Evolutionary conservation across 2,329 filamentous ascomycete species (phyloP), one percentile per base, ranked within the genome.

Genomic region (Xylaria digitata): DNA sequence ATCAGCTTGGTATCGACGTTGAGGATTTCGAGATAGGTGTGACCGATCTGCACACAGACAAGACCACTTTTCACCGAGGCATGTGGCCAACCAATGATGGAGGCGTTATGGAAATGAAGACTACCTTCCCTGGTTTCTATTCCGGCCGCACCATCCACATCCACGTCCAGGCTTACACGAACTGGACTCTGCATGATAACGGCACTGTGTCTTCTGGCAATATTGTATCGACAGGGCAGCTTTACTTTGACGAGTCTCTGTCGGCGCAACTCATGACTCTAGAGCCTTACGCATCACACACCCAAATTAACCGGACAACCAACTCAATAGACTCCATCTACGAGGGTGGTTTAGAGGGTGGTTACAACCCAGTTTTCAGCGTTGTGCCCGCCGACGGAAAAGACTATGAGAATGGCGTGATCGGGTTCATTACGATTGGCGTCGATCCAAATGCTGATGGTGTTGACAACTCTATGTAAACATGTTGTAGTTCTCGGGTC

Each of bases 371-470:
- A 0, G 60, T 75, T 34, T 63, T 80, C 26, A 71, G 69, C 17
- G 70, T 79, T 43, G 73, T 79, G 37, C 70, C 79, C 4, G 59
- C 75, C 21, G 78, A 80, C 65, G 78, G 76, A 1, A 67, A 76
- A 60, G 73, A 80, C 65, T 60, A 77, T 7, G 72, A 69, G 23
- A 80, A 80, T 26, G 78, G 78, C 0, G 73, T 80, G 70, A 71
- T 80, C 43, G 77, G 75, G 1, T 80, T 80, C 45, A 74, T 80
- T 30, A 80, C 77, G 1, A 72, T 80, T n/a, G 77, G 76, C 6
- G 74, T 78, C 19, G 74, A 79, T 55, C 72, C 73, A 1, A 61
- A 53, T 15, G 43, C 57, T 8, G 17, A 55, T 49, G 40, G 60
- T 21, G 11, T 55, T 45, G 37, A 55, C 15, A 30, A 55, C 11